These are phyloP conservation scores for Scheffersomyces stipitis DNA, from an alignment of 805 yeast species.

Conservation along the genomic window DNA sequence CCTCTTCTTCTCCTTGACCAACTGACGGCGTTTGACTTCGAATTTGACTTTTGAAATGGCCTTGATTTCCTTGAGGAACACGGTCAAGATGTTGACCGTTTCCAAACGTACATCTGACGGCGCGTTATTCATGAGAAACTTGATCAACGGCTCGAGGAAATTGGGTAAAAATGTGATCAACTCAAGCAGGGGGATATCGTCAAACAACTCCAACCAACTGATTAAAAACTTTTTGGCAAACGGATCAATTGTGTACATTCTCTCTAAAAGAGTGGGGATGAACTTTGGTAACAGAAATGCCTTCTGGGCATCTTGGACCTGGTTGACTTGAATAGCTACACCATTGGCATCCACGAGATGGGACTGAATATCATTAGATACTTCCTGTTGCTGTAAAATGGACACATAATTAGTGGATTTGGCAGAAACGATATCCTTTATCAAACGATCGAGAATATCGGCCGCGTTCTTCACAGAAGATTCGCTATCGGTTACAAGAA, in stretches of 20 bases:
- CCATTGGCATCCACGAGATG: slow-evolving; percentile 56
- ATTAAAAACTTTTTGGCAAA: slow-evolving; percentile 88
- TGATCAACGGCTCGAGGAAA: slow-evolving; percentile 78
- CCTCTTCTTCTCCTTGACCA: slow-evolving; percentile 15
- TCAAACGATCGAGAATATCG: slow-evolving; percentile 81
- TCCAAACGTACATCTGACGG: slow-evolving; percentile 85
- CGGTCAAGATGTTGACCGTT: slow-evolving; percentile 74
- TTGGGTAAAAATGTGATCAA: slow-evolving; percentile 85
- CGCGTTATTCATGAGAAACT: slow-evolving; percentile 72
- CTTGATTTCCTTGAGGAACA: slow-evolving; percentile 76
- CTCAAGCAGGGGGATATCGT: slow-evolving; percentile 90
- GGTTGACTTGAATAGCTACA: slow-evolving; percentile 57
- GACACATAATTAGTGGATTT: slow-evolving; percentile 87
- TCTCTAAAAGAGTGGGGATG: slow-evolving; percentile 85
- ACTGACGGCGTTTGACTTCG: slow-evolving; percentile 37
- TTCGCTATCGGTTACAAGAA: slow-evolving; percentile 86
- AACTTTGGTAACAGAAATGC: slow-evolving; percentile 86
- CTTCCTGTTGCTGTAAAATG: slow-evolving; percentile 52
- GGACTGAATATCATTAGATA: slow-evolving; percentile 32
- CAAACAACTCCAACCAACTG: slow-evolving; percentile 90
- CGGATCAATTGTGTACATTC: slow-evolving; percentile 91
- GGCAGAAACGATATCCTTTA: slow-evolving; percentile 93
- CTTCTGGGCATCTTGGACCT: slow-evolving; percentile 55
- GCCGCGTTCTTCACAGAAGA: slow-evolving; percentile 94
- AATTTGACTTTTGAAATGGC: slow-evolving; percentile 69